Conservation (phyloP, 306 rosid species). For the Lathyrus oleraceus region DNA sequence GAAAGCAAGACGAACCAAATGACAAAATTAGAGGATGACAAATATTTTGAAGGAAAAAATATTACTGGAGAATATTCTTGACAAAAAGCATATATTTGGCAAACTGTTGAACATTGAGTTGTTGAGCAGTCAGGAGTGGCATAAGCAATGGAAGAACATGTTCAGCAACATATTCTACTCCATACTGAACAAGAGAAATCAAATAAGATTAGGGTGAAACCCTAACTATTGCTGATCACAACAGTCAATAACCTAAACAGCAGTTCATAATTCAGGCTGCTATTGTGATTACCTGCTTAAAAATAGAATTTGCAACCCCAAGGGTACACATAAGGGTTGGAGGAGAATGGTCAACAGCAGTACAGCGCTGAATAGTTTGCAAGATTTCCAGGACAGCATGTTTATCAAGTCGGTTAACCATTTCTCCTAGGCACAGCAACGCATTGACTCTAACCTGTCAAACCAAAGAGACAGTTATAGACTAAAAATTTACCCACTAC, state of each 20-base stretch:
- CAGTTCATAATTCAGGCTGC: slow-evolving; percentile 16
- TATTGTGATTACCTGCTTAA: slow-evolving; percentile 66
- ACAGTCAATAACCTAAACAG: slow-evolving; percentile 7
- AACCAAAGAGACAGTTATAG: slow-evolving; percentile 29
- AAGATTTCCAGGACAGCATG: slow-evolving; percentile 72
- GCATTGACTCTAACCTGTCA: slow-evolving; percentile 98
- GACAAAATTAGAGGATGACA: slow-evolving; percentile 7
- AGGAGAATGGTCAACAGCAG: slow-evolving; percentile 91
- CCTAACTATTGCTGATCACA: slow-evolving; percentile 22
- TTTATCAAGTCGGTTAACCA: slow-evolving; percentile 82
- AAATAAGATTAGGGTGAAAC: slow-evolving; percentile 33
- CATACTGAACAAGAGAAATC: slow-evolving; percentile 65
- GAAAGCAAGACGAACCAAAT: slow-evolving; percentile 8
- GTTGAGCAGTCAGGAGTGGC: slow-evolving; percentile 90
- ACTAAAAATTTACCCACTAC: slow-evolving; percentile 3
- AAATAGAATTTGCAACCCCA: slow-evolving; percentile 92
- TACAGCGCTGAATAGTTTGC: slow-evolving; percentile 98
- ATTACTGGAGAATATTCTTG: slow-evolving; percentile 88
- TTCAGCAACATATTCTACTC: slow-evolving; percentile 91
- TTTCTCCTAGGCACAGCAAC: slow-evolving; percentile 84
- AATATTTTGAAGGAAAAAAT: not conserved
- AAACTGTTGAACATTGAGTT: slow-evolving; percentile 94
- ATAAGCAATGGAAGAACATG: slow-evolving; percentile 86
- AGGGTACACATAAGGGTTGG: slow-evolving; percentile 99
- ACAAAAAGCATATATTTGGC: slow-evolving; percentile 99